These are phyloP conservation scores for Oldenlandia corymbosa DNA, from an alignment of 257 asterid species.

Conservation along the genomic window DNA sequence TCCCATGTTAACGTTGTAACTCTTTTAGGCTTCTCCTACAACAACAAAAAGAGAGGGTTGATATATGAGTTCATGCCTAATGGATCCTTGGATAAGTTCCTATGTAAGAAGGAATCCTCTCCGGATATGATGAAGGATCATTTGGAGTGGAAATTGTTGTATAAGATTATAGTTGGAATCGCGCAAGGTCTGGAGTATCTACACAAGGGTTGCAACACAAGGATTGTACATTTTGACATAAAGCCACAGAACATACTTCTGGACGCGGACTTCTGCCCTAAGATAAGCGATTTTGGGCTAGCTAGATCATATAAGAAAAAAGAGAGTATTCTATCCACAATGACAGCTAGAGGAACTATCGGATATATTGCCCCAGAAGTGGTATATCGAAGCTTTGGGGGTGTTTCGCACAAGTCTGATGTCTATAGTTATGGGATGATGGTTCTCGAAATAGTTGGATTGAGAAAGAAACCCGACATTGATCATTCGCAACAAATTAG, in stretches of 20 bases:
- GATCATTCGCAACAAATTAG: slow-evolving; percentile 23
- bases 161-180: slow-evolving; percentile 48
- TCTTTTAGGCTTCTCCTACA: slow-evolving; percentile 52
- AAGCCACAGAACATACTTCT: too few species aligned
- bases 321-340: slow-evolving; percentile 40
- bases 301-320: slow-evolving; percentile 44
- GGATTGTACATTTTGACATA: slow-evolving; percentile 66
- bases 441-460: slow-evolving; percentile 61
- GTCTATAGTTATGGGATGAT: slow-evolving; percentile 73
- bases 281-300: slow-evolving; percentile 69
- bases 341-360: slow-evolving; percentile 48
- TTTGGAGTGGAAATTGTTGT: slow-evolving; percentile 43
- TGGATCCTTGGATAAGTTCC: slow-evolving; percentile 57
- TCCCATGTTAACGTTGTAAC: slow-evolving; percentile 65
- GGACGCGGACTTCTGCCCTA: slow-evolving; percentile 59
- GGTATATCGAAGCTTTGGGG: slow-evolving; percentile 46
- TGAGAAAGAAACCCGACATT: slow-evolving; percentile 25
- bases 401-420: slow-evolving; percentile 59
- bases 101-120: slow-evolving; percentile 18
- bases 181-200: slow-evolving; percentile 65
- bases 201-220: slow-evolving; percentile 59
- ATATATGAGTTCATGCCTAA: slow-evolving; percentile 59
- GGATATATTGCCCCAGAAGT: slow-evolving; percentile 80
- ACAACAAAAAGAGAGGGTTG: slow-evolving; percentile 33
- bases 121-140: slow-evolving; percentile 8